Evolutionary conservation across 345 rosid genomes (phyloP).

Genomic region (Gossypium anomalum): DNA sequence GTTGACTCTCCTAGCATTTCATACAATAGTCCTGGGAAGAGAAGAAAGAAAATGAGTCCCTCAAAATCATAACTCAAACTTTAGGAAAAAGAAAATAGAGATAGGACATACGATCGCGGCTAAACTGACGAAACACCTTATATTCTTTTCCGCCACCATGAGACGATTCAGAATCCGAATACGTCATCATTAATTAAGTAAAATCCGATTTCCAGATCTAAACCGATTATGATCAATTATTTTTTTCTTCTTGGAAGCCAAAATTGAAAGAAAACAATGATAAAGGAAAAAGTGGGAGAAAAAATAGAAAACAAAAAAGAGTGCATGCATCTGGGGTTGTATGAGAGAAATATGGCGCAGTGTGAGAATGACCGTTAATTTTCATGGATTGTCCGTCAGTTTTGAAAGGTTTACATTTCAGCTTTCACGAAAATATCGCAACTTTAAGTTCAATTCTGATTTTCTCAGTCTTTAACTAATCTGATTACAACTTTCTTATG

Average conservation of each 20-base stretch:
- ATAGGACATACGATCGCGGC: slow-evolving; percentile 65
- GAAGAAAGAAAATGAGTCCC: neutral
- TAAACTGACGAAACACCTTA: slow-evolving; percentile 55
- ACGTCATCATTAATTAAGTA: neutral
- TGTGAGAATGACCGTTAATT: slow-evolving; percentile 3
- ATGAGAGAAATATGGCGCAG: neutral
- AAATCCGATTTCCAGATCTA: neutral
- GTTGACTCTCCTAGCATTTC: slow-evolving; percentile 87
- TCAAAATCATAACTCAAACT: neutral
- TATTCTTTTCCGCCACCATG: slow-evolving; percentile 5
- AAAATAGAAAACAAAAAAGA: neutral
- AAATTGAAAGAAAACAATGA: neutral
- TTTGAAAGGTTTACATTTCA: neutral
- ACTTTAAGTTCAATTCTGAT: too few species aligned
- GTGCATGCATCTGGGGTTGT: neutral
- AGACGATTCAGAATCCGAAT: slow-evolving; percentile 2
- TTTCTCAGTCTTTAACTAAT: too few species aligned
- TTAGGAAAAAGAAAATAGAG: neutral
- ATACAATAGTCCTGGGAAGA: slow-evolving; percentile 51
- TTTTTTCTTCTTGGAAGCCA: neutral
- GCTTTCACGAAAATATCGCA: neutral
- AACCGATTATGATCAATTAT: neutral
- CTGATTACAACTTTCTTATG: too few species aligned
- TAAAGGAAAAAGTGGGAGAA: neutral
- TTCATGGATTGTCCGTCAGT: neutral